Base-by-base conservation (phyloP, 208 protist species). In the Strigomonas culicis region DNA sequence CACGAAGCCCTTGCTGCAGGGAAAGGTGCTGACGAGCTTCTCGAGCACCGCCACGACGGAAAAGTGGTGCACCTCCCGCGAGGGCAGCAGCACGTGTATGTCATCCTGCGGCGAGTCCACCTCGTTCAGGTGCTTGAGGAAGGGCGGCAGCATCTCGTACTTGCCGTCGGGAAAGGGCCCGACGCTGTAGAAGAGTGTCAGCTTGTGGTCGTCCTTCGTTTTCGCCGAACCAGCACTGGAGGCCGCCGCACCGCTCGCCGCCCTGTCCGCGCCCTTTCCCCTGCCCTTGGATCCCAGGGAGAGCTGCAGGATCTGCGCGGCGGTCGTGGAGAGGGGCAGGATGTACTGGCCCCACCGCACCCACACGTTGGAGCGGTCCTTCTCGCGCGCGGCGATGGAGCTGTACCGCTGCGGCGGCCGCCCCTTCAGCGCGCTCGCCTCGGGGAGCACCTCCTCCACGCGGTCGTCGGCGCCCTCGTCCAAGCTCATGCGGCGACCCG, bases 241-340 rank as follows among this genome's bases (percentile, higher is more conserved):
- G 13, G 11, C 11, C 52, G 24, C 36, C 28, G 4, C 30, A 11
- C 7, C 27, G 4, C 7, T 60, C 31, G 22, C 19, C 7, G 34
- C 43, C 36, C 44, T 63, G 53, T 4, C 21, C 32, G 53, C 19
- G 6, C n/a, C n/a, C n/a, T n/a, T n/a, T 19, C 19, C 13, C 36
- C 55, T 69, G 24, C 27, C 59, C 21, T 41, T 66, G 28, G 43
- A n/a, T 28, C 64, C 53, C 30, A 76, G 60, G 36, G 72, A 47
- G 22, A 65, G 65, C 71, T 93, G 77, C 53, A 90, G 46, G 21
- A 95, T 66, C 31, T 95, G 84, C 39, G 92, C 51, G 50, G 90
- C 79, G 19, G 86, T 90, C 77, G 92, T 88, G 25, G 83, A 88
- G 11, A 77, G 79, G 43, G 85, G 89, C 47, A 95, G 75, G 21